These are phyloP conservation scores for Pleurotus salmoneostramineus DNA, from an alignment of 768 basidiomycete species.

Conservation along the genomic window DNA sequence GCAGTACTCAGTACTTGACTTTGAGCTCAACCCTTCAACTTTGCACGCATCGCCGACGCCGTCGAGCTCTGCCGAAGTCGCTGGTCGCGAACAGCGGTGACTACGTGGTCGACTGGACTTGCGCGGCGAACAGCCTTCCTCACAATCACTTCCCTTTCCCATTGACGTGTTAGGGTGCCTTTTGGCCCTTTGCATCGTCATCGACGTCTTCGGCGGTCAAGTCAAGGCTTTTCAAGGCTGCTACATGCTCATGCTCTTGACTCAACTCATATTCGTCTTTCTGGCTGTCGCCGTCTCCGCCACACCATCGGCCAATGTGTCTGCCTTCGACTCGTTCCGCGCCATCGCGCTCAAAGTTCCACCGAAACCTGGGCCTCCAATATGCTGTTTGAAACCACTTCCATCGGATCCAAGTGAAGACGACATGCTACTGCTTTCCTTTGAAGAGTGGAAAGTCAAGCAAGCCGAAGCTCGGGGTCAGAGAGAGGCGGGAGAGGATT, in stretches of 20 bases:
- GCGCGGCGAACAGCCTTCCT: no score
- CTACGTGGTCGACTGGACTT: no score
- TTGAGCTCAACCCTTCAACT: no score
- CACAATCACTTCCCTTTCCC: background rate
- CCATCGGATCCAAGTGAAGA: conserved; percentile 45
- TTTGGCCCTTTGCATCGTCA: conserved; percentile 29
- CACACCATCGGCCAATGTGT: conserved; percentile 23
- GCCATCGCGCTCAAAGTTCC: conserved; percentile 46
- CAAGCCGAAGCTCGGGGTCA: conserved; percentile 40
- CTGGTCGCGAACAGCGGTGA: no score
- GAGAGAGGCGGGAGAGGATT: conserved; percentile 8
- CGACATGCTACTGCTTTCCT: conserved; percentile 62
- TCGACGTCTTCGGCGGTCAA: conserved; percentile 25
- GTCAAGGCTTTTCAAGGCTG: no score
- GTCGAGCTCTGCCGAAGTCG: no score
- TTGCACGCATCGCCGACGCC: no score
- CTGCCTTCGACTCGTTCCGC: conserved; percentile 56
- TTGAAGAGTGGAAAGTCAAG: conserved; percentile 86
- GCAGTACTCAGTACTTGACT: no score
- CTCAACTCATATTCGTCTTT: conserved; percentile 29
- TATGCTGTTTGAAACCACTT: conserved; percentile 67
- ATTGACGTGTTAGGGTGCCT: background rate
- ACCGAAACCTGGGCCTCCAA: conserved; percentile 48
- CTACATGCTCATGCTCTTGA: conserved; percentile 18
- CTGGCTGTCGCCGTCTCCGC: conserved; percentile 31